phyloP scores from a whole-genome alignment of 768 basidiomycete genomes.

The Mycena indigotica region DNA sequence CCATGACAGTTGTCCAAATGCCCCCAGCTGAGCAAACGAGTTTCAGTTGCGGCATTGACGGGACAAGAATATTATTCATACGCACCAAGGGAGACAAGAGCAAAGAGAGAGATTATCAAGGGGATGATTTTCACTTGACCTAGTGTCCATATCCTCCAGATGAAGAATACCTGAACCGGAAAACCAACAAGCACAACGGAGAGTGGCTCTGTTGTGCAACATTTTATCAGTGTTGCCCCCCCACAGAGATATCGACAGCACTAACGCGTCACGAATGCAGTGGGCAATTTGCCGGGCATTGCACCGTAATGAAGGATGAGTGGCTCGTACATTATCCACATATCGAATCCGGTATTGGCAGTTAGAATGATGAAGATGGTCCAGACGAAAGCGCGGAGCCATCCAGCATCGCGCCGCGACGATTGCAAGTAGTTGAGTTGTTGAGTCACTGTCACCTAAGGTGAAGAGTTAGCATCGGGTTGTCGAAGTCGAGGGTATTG shows the following conservation, averaged over 20 bases:
- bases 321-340: conserved; percentile 1
- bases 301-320: conserved; percentile 1
- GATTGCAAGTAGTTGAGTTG: conserved; percentile 2
- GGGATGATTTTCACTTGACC: not conserved
- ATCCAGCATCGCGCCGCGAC: not conserved
- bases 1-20: conserved; percentile 3
- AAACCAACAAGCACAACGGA: not conserved
- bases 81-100: not conserved
- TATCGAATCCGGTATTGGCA: conserved; percentile 7
- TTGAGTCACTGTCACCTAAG: not conserved
- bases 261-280: conserved; percentile 4
- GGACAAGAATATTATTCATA: not conserved
- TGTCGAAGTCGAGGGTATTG: not conserved
- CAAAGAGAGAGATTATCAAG: not conserved
- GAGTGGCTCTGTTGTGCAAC: conserved; percentile 1
- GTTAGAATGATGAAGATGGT: not conserved
- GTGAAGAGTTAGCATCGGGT: not conserved
- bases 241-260: not conserved
- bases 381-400: not conserved
- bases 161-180: not conserved
- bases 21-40: not conserved
- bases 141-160: not conserved
- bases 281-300: not conserved
- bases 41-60: not conserved
- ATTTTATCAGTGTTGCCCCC: not conserved